Evolutionary conservation across 345 rosid species (phyloP).

Genomic region (Brassica carinata): DNA sequence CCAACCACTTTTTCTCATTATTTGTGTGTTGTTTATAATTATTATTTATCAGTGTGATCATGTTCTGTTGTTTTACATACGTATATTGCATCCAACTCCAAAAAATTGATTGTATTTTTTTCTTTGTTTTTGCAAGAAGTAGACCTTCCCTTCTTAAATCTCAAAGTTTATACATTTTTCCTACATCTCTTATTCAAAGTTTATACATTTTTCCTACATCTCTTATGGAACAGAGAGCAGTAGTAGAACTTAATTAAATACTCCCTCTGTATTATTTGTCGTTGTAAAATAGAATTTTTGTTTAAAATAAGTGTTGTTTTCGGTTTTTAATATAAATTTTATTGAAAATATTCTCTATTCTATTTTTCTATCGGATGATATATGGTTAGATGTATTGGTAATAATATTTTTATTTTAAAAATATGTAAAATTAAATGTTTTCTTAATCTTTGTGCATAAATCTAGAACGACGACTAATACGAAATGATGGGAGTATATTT

Average conservation of each 20-base stretch:
- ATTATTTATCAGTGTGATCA: slow-evolving; percentile 14
- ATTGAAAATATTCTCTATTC: too few species aligned
- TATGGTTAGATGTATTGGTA: too few species aligned
- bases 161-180: not conserved
- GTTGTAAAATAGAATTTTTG: too few species aligned
- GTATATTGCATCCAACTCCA: not conserved
- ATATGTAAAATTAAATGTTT: too few species aligned
- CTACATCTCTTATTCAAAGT: not conserved
- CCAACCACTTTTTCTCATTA: not conserved
- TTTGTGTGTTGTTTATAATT: slow-evolving; percentile 24
- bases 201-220: not conserved
- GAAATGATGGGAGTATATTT: too few species aligned
- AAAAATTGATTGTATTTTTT: not conserved
- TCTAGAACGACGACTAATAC: too few species aligned
- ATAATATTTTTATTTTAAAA: too few species aligned
- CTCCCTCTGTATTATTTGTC: too few species aligned
- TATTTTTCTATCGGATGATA: too few species aligned
- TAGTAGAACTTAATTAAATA: not conserved
- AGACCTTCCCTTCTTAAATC: not conserved
- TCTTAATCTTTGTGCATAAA: too few species aligned
- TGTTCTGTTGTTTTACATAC: not conserved
- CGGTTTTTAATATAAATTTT: too few species aligned
- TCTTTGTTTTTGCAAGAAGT: not conserved
- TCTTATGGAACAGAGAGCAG: not conserved
- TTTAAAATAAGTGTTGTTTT: too few species aligned